Percentiles rank a stretch among this genome's conserved stretches.
These are phyloP conservation scores for Apiotrichum gracile DNA, from an alignment of 1,284 basidiomycete species.

Conservation along the genomic window DNA sequence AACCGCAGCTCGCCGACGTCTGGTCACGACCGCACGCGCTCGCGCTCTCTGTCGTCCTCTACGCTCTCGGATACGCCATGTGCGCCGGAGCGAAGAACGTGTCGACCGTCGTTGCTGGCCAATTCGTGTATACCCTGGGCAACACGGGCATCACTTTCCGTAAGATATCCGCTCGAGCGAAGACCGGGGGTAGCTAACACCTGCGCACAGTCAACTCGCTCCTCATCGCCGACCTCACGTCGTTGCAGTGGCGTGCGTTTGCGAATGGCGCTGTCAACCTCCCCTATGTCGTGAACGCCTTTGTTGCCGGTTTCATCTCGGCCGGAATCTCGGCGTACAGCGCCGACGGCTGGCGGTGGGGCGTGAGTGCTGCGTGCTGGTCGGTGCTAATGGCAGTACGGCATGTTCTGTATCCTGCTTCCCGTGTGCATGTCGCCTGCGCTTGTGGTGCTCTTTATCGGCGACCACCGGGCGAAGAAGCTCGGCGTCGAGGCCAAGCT, in stretches of 20 bases:
- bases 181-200: conserved; percentile 3
- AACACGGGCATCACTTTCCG: conserved; percentile 30
- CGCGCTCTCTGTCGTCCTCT: conserved; percentile 26
- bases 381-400: conserved; percentile 9
- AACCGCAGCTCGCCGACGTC: conserved; percentile 19
- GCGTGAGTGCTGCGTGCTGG: conserved; percentile 42
- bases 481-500: background rate
- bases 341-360: conserved; percentile 60
- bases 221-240: conserved; percentile 60
- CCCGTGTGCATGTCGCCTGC: conserved; percentile 26
- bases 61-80: conserved; percentile 33
- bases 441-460: conserved; percentile 21
- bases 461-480: conserved; percentile 3
- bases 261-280: conserved; percentile 63
- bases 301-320: conserved; percentile 46
- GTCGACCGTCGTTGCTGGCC: conserved; percentile 28
- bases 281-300: conserved; percentile 52
- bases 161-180: conserved; percentile 33
- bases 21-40: conserved; percentile 23
- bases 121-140: conserved; percentile 35
- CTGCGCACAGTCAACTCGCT: conserved; percentile 11
- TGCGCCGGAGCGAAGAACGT: conserved; percentile 29
- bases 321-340: conserved; percentile 53
- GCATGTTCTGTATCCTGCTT: conserved; percentile 46
- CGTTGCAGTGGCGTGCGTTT: conserved; percentile 66